Evolutionary conservation across 768 basidiomycete genomes (phyloP).

Genomic region (Suillus occidentalis): DNA sequence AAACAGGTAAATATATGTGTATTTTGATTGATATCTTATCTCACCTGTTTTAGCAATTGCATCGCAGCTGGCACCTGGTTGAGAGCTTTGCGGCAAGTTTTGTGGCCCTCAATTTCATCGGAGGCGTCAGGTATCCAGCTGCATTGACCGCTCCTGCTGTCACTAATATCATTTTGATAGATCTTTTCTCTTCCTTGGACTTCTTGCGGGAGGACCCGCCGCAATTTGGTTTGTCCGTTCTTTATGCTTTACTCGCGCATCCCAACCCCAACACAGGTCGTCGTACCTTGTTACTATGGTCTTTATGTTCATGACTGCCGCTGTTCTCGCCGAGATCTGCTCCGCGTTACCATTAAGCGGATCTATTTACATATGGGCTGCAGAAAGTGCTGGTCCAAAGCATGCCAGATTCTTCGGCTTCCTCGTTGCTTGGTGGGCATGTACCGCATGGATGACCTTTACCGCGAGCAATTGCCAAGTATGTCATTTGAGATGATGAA

Average conservation of each 20-base stretch:
- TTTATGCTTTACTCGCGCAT: not conserved
- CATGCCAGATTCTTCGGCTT: constrained; percentile 87
- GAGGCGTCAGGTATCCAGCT: constrained; percentile 66
- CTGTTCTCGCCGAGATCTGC: constrained; percentile 86
- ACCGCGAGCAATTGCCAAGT: constrained; percentile 87
- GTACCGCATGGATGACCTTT: constrained; percentile 97
- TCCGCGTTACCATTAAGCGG: constrained; percentile 86
- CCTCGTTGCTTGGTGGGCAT: constrained; percentile 91
- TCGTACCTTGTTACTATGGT: constrained; percentile 80
- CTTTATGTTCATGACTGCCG: constrained; percentile 87
- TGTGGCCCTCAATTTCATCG: constrained; percentile 88
- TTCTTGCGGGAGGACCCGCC: constrained; percentile 83
- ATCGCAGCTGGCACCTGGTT: constrained; percentile 79
- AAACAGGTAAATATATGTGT: constrained; percentile 54
- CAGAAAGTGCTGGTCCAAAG: constrained; percentile 87
- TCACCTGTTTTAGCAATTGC: constrained; percentile 60
- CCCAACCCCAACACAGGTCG: constrained; percentile 57
- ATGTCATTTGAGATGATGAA: constrained; percentile 15
- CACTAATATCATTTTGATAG: constrained; percentile 34
- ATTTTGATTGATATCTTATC: constrained; percentile 5
- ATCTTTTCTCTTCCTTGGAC: constrained; percentile 75
- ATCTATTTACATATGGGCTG: constrained; percentile 94
- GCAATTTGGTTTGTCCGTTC: constrained; percentile 65
- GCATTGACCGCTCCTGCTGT: not conserved
- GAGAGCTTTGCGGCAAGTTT: constrained; percentile 90